Base-by-base conservation (phyloP, 768 basidiomycete species). In the Mycena sanguinolenta region DNA sequence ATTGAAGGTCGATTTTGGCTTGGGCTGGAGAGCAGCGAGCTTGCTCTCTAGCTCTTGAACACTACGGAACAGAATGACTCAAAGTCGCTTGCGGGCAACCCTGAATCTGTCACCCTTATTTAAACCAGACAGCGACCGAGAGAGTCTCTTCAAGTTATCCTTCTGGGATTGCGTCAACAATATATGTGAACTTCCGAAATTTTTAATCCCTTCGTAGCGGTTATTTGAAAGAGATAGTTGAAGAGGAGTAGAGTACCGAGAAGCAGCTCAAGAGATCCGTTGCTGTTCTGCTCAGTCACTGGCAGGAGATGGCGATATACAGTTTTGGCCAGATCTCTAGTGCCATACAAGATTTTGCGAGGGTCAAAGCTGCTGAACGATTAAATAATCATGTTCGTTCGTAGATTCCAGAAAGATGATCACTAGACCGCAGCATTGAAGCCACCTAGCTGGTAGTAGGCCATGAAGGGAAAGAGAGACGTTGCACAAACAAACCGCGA, bases 361-460 rank as follows among this genome's bases (percentile, higher is more conserved):
- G n/a, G n/a, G 36, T 27, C 34, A 8, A 25, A n/a, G 30, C 63
- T 65, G 34, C 19, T n/a, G 2, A 19, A 7, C 6, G 32, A 44
- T 58, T 14, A 59, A 60, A n/a, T n/a, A n/a, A n/a, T n/a, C n/a
- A n/a, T n/a, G n/a, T n/a, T n/a, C n/a, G n/a, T 42, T 16, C 8
- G 3, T 16, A 17, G 42, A 36, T n/a, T n/a, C 34, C 23, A 50
- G n/a, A 4, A 21, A 32, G 38, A n/a, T 16, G n/a, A 23, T 58
- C 38, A 73, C 69, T 54, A 38, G 36, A 70, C 39, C 16, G 58
- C 58, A 21, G 57, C 50, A 0, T 62, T 14, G 12, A 72, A 75
- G 65, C 74, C 71, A 66, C 72, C 72, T 19, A 73, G 55, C 62
- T 73, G 72, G 58, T 70, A 64, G 32, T 70, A 70, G 8, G 66